Conservation (phyloP, 495 filamentous ascomycete species). For the Chaetomidium leptoderma region DNA sequence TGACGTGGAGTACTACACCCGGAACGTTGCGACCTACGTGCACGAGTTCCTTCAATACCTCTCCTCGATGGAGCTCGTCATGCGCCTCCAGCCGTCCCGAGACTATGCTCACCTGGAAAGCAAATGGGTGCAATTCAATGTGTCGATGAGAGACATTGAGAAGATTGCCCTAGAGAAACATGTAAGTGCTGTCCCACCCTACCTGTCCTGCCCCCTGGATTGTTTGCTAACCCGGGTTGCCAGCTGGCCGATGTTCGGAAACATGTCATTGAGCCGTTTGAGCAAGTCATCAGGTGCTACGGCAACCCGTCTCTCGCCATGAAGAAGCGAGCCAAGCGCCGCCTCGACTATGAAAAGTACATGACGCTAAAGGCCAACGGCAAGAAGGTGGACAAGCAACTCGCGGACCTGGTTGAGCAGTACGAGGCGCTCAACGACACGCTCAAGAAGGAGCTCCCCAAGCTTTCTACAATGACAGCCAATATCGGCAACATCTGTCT, state of each 20-base stretch:
- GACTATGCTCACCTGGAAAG: conserved; percentile 75
- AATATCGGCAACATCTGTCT: conserved; percentile 76
- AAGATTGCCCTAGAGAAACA: conserved; percentile 76
- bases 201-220: background rate
- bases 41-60: conserved; percentile 67
- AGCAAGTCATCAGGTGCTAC: conserved; percentile 72
- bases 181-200: conserved; percentile 49
- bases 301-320: conserved; percentile 79
- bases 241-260: conserved; percentile 72
- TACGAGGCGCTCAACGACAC: conserved; percentile 88
- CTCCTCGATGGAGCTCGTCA: conserved; percentile 63
- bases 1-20: conserved; percentile 83
- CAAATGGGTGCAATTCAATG: conserved; percentile 84
- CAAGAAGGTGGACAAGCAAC: conserved; percentile 75
- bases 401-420: conserved; percentile 73
- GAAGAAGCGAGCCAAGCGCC: conserved; percentile 84
- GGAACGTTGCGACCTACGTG: conserved; percentile 63
- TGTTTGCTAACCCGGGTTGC: conserved; percentile 11
- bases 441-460: conserved; percentile 86
- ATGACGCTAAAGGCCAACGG: conserved; percentile 59
- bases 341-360: conserved; percentile 75
- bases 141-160: conserved; percentile 75
- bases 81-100: conserved; percentile 52
- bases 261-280: conserved; percentile 82
- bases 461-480: conserved; percentile 72